Evolutionary conservation across 2,329 filamentous ascomycete species (phyloP).

Genomic region (Byssothecium circinans): DNA sequence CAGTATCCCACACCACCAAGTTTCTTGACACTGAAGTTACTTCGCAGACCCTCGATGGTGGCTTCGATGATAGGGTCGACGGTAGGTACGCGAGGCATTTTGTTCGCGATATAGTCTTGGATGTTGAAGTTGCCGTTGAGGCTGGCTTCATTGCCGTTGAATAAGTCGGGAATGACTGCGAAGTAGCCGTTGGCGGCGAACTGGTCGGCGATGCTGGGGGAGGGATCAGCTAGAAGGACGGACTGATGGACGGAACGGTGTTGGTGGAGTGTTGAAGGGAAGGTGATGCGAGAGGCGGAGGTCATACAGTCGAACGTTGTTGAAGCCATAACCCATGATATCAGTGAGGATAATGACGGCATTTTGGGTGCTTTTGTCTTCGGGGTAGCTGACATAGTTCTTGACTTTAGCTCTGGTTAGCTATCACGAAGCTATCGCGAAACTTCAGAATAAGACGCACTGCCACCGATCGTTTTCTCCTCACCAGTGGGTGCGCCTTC

Average conservation of each 20-base stretch:
- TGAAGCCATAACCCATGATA: constrained; percentile 59
- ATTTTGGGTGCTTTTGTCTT: constrained; percentile 55
- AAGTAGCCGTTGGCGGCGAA: constrained; percentile 74
- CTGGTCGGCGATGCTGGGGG: constrained; percentile 66
- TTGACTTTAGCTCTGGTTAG: constrained; percentile 45
- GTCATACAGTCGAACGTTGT: constrained; percentile 51
- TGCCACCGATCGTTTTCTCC: constrained; percentile 50
- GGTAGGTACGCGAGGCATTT: constrained; percentile 42
- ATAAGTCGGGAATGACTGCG: constrained; percentile 69
- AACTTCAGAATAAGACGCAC: too few relatives aligned
- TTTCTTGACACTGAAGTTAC: constrained; percentile 54
- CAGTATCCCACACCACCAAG: constrained; percentile 72
- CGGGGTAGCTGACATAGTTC: constrained; percentile 59
- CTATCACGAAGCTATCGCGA: too few relatives aligned
- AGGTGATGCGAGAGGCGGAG: not conserved
- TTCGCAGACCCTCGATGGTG: constrained; percentile 60
- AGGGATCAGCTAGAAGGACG: not conserved
- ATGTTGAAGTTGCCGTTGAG: constrained; percentile 58
- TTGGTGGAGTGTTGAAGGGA: not conserved
- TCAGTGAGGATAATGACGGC: constrained; percentile 59
- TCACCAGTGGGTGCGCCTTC: constrained; percentile 54
- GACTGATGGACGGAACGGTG: too few relatives aligned
- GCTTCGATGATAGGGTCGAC: constrained; percentile 59
- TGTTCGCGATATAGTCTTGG: constrained; percentile 51
- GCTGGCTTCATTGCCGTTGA: constrained; percentile 65